Base-by-base conservation (phyloP, 208 protist species). In the Wallacemonas rigidus region DNA sequence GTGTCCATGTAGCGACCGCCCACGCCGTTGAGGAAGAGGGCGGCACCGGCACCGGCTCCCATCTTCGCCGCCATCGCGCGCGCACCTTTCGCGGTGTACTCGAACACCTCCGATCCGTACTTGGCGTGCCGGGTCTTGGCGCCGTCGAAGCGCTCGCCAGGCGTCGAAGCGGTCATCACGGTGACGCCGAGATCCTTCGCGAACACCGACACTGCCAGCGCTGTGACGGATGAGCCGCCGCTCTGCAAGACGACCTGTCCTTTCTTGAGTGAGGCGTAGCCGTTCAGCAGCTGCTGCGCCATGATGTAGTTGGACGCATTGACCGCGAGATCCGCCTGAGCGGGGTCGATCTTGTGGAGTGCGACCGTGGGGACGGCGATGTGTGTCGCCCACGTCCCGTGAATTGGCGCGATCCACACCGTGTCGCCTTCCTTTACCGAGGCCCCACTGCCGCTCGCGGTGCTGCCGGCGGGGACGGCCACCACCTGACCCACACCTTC, bases 211-310 rank as follows among this genome's bases (percentile, higher is more conserved):
- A 95, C 87, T 2, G 89, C 89, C 3, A 92, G 75, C 6, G 89
- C 71, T 44, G 89, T 95, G 14, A 83, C 69, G 64, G 86, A 92
- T 70, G 85, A 91, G 35, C 89, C 89, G 41, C 89, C 87, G 62
- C 92, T 95, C 75, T 95, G 89, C 8, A 95, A 17, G 11, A 95
- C 79, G 15, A 90, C 69, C 12, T 88, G 65, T 1, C 85, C 85
- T 69, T 83, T 85, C 14, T 70, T 75, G 53, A 95, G 72, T 5
- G 70, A 53, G 39, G 80, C 77, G 63, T 81, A 94, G 17, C 82
- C 85, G 26, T 89, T 69, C 50, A 94, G 75, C 36, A 95, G 72
- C 47, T 91, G 85, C 64, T 90, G 80, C 9, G 87, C 89, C 17
- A 82, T 69, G 11, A 94, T 60, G 74, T 83, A 90, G 71, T 90